These are phyloP conservation scores for Aureobasidium sp. DNA, from an alignment of 2,329 filamentous ascomycete species.

Conservation along the genomic window DNA sequence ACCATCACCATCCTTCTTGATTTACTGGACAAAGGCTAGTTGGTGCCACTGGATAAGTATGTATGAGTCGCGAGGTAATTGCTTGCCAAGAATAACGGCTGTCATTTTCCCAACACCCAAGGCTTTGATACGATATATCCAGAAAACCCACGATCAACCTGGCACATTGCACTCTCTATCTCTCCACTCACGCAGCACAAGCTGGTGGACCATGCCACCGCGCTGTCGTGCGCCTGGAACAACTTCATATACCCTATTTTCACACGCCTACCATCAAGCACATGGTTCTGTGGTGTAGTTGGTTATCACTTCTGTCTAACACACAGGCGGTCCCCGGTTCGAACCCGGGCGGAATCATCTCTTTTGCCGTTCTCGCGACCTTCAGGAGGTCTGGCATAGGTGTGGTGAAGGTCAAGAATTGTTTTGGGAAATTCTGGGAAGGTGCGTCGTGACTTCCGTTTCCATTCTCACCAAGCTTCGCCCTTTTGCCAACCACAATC, in stretches of 20 bases:
- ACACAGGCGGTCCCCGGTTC: not conserved
- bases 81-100: not conserved
- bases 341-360: not conserved
- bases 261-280: not conserved
- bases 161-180: not conserved
- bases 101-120: not conserved
- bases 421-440: not conserved
- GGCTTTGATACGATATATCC: not conserved
- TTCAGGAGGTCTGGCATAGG: not conserved
- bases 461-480: no score
- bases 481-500: no score
- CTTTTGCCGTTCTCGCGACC: not conserved
- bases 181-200: not conserved
- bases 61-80: not conserved
- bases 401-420: not conserved
- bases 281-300: conserved; percentile 7
- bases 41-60: not conserved
- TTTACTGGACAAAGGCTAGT: not conserved
- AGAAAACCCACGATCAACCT: not conserved
- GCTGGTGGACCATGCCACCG: not conserved
- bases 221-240: not conserved
- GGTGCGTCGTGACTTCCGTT: not conserved
- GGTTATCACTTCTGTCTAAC: conserved; percentile 5
- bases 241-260: not conserved
- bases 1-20: not conserved